phyloP scores from a whole-genome alignment of 805 yeast genomes.

The Candida tibetensis region DNA sequence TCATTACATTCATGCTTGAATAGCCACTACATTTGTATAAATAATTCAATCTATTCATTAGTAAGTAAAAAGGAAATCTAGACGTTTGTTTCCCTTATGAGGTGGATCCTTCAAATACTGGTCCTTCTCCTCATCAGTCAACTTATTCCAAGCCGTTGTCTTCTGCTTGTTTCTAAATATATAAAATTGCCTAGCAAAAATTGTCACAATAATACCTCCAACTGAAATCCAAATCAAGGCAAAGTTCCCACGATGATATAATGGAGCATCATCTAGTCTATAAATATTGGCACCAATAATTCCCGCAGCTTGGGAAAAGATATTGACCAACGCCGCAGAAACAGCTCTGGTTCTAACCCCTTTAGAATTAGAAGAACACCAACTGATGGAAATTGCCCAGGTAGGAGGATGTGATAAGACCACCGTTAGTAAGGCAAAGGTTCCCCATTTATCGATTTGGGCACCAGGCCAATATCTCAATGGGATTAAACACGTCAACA shows the following conservation, averaged over 20 bases:
- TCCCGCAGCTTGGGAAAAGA: constrained; percentile 58
- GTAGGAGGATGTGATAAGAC: constrained; percentile 45
- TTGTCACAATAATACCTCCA: constrained; percentile 28
- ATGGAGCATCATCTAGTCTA: constrained; percentile 54
- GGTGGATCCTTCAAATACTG: constrained; percentile 44
- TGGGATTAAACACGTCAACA: constrained; percentile 20
- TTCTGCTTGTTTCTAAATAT: constrained; percentile 43
- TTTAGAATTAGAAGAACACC: constrained; percentile 63
- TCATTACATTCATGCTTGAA: too few relatives aligned
- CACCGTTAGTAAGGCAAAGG: constrained; percentile 37
- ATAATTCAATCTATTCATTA: too few relatives aligned
- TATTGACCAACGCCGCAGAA: constrained; percentile 63
- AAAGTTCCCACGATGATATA: constrained; percentile 57
- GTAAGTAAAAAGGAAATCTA: constrained; percentile 45
- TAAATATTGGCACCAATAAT: constrained; percentile 58
- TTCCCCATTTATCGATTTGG: constrained; percentile 41
- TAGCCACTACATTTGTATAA: too few relatives aligned
- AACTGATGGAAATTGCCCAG: constrained; percentile 55
- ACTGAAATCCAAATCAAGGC: constrained; percentile 38
- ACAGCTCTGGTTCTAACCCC: constrained; percentile 62
- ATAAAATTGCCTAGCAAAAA: constrained; percentile 39
- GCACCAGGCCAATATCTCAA: constrained; percentile 43
- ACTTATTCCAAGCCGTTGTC: constrained; percentile 47
- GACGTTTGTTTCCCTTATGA: constrained; percentile 57
- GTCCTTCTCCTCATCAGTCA: constrained; percentile 50